A percentile compares a stretch with the other conserved stretches of the same genome.
Conservation (phyloP, 1,139 yeast species). For the Pichia sp. region DNA sequence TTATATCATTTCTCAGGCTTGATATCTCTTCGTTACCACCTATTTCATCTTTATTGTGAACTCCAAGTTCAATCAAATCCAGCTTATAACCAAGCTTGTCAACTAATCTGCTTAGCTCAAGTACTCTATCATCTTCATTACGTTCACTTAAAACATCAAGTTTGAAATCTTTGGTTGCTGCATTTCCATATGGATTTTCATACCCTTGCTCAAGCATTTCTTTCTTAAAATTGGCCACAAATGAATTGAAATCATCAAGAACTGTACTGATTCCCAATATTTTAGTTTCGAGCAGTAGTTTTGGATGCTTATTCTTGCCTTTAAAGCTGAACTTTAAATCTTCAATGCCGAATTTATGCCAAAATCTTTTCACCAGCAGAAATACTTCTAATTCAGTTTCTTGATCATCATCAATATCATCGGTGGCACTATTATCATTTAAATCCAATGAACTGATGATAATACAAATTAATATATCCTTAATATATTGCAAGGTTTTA, state of each 20-base stretch:
- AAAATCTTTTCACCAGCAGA: constrained; percentile 7
- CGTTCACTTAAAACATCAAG: constrained; percentile 16
- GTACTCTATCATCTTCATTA: constrained; percentile 21
- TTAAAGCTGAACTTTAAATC: neutral
- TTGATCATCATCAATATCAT: neutral
- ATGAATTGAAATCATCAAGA: constrained; percentile 8
- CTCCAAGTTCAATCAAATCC: constrained; percentile 20
- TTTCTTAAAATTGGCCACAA: constrained; percentile 7
- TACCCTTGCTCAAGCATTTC: constrained; percentile 1
- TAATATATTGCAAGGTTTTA: constrained; percentile 4
- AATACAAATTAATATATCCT: constrained; percentile 7
- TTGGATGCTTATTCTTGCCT: neutral
- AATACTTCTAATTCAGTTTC: neutral
- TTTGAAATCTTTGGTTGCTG: neutral
- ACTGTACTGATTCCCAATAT: constrained; percentile 15
- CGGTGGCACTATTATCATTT: neutral
- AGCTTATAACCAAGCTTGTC: constrained; percentile 18
- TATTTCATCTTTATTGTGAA: constrained; percentile 2
- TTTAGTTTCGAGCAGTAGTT: constrained; percentile 13
- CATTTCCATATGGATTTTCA: neutral
- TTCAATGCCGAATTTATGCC: constrained; percentile 9
- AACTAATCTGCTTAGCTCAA: constrained; percentile 13
- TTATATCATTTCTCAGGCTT: constrained; percentile 16
- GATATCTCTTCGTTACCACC: constrained; percentile 10
- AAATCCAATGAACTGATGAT: constrained; percentile 11